A percentile compares a stretch with the other conserved stretches of the same genome.
Conservation (phyloP, 441 rosid genomes). For the Codiaeum variegatum region DNA sequence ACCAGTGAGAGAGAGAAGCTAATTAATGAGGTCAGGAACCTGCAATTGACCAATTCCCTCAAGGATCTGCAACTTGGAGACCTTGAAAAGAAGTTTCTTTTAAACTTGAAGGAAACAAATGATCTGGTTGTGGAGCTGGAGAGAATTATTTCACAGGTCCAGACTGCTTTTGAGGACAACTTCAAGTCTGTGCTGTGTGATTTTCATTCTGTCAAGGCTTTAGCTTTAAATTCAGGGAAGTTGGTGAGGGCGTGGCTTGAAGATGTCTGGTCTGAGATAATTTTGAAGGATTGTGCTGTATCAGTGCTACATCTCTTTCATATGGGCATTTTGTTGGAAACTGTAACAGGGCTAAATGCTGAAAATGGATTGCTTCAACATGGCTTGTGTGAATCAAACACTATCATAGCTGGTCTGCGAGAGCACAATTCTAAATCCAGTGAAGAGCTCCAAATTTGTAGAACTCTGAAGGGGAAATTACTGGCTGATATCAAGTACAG, state of each 20-base stretch:
- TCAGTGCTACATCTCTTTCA: constrained; percentile 93
- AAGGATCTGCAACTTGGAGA: constrained; percentile 56
- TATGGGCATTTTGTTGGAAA: constrained; percentile 86
- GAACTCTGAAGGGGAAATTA: constrained; percentile 74
- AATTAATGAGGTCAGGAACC: constrained; percentile 43
- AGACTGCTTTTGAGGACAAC: constrained; percentile 43
- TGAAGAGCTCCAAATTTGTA: constrained; percentile 80
- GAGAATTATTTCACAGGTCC: constrained; percentile 43
- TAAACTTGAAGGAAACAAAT: constrained; percentile 55
- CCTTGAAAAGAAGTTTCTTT: constrained; percentile 59
- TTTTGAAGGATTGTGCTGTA: constrained; percentile 87
- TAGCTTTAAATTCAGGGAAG: constrained; percentile 54
- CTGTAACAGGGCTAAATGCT: constrained; percentile 74
- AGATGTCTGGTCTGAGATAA: constrained; percentile 94
- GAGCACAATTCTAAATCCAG: constrained; percentile 73
- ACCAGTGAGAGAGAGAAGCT: constrained; percentile 56
- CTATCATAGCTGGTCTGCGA: constrained; percentile 65
- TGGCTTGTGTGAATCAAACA: constrained; percentile 70
- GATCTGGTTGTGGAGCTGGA: constrained; percentile 64
- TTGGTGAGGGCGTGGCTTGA: constrained; percentile 70
- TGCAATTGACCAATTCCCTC: constrained; percentile 48
- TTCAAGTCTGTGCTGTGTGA: constrained; percentile 46
- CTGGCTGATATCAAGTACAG: constrained; percentile 78
- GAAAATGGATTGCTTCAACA: constrained; percentile 92
- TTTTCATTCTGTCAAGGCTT: constrained; percentile 44